phyloP scores from a whole-genome alignment of 352 stramenopile species.

The Lagenidium giganteum region DNA sequence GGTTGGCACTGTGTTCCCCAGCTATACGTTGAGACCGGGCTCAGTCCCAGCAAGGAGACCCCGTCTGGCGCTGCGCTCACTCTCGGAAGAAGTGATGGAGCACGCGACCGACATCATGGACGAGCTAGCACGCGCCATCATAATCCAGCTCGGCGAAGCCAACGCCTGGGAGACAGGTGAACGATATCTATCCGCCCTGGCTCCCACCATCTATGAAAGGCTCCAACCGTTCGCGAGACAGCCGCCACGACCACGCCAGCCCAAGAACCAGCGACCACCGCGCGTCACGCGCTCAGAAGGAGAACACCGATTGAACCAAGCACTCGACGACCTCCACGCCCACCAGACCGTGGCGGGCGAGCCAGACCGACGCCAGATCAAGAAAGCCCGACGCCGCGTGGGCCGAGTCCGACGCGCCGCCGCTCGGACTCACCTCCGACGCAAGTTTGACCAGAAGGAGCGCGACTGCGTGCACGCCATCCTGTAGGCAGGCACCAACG shows the following conservation, averaged over 20 bases:
- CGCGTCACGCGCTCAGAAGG: too few species aligned
- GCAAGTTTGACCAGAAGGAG: not conserved
- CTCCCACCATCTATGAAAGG: not conserved
- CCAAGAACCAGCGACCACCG: not conserved
- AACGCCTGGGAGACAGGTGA: constrained; percentile 8
- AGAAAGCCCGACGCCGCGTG: not conserved
- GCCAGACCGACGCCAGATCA: too few species aligned
- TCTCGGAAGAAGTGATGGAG: not conserved
- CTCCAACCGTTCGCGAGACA: not conserved
- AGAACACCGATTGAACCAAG: constrained; percentile 4
- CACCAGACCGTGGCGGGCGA: not conserved
- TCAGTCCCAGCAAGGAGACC: not conserved
- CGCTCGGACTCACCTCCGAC: not conserved
- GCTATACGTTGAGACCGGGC: not conserved
- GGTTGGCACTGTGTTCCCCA: too few species aligned
- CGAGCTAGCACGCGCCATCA: not conserved
- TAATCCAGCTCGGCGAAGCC: constrained; percentile 8
- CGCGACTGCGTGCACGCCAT: constrained; percentile 1
- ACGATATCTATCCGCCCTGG: constrained; percentile 13
- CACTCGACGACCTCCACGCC: constrained; percentile 1
- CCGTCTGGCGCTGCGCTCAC: not conserved
- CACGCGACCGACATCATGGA: not conserved
- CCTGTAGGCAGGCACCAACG: too few species aligned
- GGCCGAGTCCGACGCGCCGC: not conserved
- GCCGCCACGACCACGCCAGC: not conserved